Evolutionary conservation across 139 green algal species (phyloP).

Genomic region (Chlorokybus atmophyticus): DNA sequence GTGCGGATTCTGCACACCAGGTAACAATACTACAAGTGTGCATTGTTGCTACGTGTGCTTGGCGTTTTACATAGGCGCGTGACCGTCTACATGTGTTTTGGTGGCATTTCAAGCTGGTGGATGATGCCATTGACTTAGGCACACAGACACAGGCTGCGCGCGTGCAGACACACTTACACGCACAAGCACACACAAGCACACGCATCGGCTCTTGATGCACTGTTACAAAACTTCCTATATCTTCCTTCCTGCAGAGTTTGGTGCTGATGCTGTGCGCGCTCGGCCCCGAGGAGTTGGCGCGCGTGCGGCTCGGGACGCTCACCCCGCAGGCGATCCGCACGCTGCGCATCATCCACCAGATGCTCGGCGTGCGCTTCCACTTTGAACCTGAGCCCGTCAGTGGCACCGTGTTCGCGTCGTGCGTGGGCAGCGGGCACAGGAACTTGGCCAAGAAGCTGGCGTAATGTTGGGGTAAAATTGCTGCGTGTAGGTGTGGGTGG

Average conservation of each 20-base stretch:
- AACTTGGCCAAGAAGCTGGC: conserved; percentile 50
- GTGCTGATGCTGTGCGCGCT: conserved; percentile 74
- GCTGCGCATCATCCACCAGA: conserved; percentile 71
- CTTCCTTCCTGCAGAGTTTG: conserved; percentile 45
- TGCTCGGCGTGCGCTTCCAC: conserved; percentile 81
- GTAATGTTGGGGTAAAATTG: too few species aligned
- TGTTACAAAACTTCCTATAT: too few species aligned
- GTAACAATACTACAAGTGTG: too few species aligned
- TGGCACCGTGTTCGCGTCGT: conserved; percentile 80
- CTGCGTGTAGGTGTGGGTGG: too few species aligned
- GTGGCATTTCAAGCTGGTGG: too few species aligned
- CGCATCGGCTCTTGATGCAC: too few species aligned
- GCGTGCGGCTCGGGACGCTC: conserved; percentile 74
- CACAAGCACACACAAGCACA: too few species aligned
- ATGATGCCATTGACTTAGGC: too few species aligned
- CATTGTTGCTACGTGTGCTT: neutral
- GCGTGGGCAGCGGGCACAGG: conserved; percentile 71
- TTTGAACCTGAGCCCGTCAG: conserved; percentile 65
- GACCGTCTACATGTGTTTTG: neutral
- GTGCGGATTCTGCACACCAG: conserved; percentile 65
- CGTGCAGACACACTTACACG: too few species aligned
- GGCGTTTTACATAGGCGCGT: neutral
- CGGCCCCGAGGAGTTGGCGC: conserved; percentile 64
- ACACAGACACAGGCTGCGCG: too few species aligned
- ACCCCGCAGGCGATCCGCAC: conserved; percentile 68